These are phyloP conservation scores for Acacia melanoxylon DNA, from an alignment of 306 rosid species.

Conservation along the genomic window DNA sequence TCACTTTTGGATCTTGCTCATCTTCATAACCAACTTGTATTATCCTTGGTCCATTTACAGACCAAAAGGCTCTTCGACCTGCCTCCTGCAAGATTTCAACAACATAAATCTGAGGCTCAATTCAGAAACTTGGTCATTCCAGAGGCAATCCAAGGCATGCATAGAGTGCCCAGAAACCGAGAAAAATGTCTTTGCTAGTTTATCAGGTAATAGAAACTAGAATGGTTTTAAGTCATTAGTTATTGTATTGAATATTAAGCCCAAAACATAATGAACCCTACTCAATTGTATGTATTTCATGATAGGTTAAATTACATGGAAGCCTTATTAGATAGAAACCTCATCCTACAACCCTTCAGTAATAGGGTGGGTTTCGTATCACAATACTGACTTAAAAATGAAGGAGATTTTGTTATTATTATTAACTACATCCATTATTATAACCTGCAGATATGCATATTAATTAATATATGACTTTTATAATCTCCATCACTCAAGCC, in stretches of 20 bases:
- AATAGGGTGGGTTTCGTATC: background rate
- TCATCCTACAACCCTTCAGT: background rate
- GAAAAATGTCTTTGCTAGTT: background rate
- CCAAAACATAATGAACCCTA: background rate
- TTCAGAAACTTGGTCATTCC: background rate
- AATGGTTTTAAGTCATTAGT: background rate
- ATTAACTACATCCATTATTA: no score
- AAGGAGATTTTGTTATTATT: background rate
- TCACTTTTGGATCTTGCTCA: slow-evolving; percentile 82
- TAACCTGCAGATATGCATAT: background rate
- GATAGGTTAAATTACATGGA: background rate
- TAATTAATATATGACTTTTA: background rate
- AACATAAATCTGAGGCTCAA: background rate
- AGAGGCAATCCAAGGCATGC: background rate
- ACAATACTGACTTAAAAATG: background rate
- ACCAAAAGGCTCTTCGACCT: slow-evolving; percentile 94
- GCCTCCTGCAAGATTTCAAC: slow-evolving; percentile 59
- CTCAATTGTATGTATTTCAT: background rate
- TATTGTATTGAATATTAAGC: background rate
- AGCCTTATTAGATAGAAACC: background rate
- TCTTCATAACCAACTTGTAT: slow-evolving; percentile 88
- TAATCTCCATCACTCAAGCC: slow-evolving; percentile 6
- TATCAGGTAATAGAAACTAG: background rate
- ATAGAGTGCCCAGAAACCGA: background rate
- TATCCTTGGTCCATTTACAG: slow-evolving; percentile 90